Evolutionary conservation across 257 asterid species (phyloP).

Genomic region (Cynanchum wilfordii): DNA sequence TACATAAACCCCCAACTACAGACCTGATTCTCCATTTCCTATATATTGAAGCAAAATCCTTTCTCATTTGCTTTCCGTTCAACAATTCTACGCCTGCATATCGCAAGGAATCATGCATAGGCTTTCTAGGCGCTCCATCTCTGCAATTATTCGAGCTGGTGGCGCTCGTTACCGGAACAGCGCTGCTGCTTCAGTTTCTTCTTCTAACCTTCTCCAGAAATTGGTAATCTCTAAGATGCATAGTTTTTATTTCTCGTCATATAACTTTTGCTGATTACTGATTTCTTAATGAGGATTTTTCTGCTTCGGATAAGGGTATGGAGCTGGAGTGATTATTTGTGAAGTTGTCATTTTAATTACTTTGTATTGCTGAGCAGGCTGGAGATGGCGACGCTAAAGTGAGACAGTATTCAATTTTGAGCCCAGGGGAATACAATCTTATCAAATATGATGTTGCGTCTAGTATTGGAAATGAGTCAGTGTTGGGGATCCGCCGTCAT

Average conservation of each 20-base stretch:
- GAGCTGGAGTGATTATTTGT: too few species aligned
- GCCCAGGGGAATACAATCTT: constrained; percentile 24
- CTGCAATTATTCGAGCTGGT: constrained; percentile 43
- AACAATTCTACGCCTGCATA: background rate
- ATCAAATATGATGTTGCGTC: constrained; percentile 24
- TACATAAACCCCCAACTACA: background rate
- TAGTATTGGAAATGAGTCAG: constrained; percentile 22
- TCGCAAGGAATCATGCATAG: constrained; percentile 40
- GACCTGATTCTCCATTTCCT: background rate
- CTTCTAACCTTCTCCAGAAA: constrained; percentile 29
- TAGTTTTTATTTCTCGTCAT: background rate
- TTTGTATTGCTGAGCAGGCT: constrained; percentile 27
- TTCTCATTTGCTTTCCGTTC: background rate
- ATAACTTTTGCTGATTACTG: background rate
- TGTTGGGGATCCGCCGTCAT: constrained; percentile 44
- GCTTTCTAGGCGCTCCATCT: constrained; percentile 59
- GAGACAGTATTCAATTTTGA: constrained; percentile 51
- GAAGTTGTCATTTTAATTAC: background rate
- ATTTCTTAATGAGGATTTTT: background rate
- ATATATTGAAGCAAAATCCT: background rate
- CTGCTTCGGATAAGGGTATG: background rate
- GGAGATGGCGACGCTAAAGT: constrained; percentile 37
- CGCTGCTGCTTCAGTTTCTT: constrained; percentile 38
- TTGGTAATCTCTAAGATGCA: constrained; percentile 24
- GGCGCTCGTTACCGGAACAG: constrained; percentile 36